Evolutionary conservation across 257 asterid genomes (phyloP).

Genomic region (Fraxinus cuspidata): DNA sequence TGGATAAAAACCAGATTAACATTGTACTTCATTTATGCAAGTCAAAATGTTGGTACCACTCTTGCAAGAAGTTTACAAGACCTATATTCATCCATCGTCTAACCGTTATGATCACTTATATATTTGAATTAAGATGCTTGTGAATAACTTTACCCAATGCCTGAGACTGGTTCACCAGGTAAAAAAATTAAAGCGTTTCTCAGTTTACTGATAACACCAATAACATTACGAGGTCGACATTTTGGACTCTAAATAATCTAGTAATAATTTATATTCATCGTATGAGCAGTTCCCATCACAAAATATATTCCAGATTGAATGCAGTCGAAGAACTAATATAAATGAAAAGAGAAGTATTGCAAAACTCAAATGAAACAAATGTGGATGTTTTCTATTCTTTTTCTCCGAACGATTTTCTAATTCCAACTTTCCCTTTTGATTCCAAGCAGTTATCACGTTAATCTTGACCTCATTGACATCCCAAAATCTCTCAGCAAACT

Average conservation of each 20-base stretch:
- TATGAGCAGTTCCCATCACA: neutral
- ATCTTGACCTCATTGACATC: neutral
- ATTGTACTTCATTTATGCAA: neutral
- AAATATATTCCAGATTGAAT: neutral
- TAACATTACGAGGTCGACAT: neutral
- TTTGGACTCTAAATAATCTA: neutral
- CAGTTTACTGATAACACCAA: neutral
- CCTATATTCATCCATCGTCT: neutral
- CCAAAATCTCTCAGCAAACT: neutral
- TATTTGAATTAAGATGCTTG: neutral
- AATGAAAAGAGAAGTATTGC: neutral
- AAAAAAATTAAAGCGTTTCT: neutral
- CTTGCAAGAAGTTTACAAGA: neutral
- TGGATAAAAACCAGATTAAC: neutral
- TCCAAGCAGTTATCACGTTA: slow-evolving; percentile 1
- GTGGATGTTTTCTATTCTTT: neutral
- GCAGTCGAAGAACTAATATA: neutral
- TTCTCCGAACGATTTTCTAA: neutral
- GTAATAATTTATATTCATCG: neutral
- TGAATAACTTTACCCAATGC: slow-evolving; percentile 8
- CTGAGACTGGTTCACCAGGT: neutral
- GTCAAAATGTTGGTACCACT: neutral
- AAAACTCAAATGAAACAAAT: neutral
- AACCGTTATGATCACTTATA: neutral
- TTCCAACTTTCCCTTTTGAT: neutral